Base-by-base conservation (phyloP, 805 yeast genomes). In the Sungouiella blattae region DNA sequence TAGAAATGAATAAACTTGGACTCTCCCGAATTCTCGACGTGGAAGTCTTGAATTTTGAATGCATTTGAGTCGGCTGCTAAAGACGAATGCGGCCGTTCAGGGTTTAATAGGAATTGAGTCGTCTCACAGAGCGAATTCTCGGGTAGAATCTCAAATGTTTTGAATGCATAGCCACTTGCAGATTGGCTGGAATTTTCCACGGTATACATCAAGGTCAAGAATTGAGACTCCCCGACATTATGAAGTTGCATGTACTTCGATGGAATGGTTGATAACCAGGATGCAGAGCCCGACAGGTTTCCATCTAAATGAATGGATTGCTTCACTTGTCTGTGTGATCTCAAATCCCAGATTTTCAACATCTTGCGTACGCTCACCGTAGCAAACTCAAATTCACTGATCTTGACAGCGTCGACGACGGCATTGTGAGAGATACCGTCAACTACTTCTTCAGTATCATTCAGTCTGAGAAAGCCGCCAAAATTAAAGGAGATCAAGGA, bases 301-400 rank as follows among this genome's bases (percentile, higher is more conserved):
- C n/a, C 40, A 16, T 41, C 32, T 29, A 58, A 37, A 14, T 40
- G 34, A 4, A 52, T 37, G 5, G 57, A 44, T 17, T 33, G 20
- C 11, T 33, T 35, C 0, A 41, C 33, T 17, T 53, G 53, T 33
- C 51, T 59, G 31, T 64, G 69, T 2, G 64, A 46, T 0, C 50
- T 42, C 3, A 81, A 47, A 18, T 77, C 70, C 89, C 93, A 86
- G 14, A 83, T 44, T 41, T 77, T 74, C 23, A 86, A 45, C 4
- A 55, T 55, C 46, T 74, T 75, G 47, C 75, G 69, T 14, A 80
- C 70, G 0, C 85, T 66, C 21, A 80, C 60, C 0, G 87, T 73
- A 4, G 73, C 61, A 5, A 75, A 53, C 3, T 59, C 55, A 1
- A 52, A 57, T 0, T 71, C 57, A 26, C 62, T 57, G 8, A 62